Conservation (phyloP, 2,329 filamentous ascomycete species). For the Colletotrichum endophyticum region DNA sequence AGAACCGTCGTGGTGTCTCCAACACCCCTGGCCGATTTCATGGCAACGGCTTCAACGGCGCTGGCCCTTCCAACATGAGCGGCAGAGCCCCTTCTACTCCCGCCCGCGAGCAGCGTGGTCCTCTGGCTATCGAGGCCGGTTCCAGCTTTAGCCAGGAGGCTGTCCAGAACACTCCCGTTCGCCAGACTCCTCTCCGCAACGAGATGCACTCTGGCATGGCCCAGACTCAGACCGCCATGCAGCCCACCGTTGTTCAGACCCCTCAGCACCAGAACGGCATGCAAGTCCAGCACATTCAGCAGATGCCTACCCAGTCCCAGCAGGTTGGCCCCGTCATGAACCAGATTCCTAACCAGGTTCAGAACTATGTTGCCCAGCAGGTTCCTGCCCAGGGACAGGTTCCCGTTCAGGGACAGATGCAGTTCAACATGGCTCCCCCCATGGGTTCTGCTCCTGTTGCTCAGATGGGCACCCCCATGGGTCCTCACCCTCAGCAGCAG, state of each 20-base stretch:
- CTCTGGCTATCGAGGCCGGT: constrained; percentile 10
- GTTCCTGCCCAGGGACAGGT: neutral
- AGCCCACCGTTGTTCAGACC: neutral
- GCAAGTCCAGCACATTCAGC: neutral
- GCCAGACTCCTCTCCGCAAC: neutral
- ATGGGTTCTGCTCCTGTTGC: no score
- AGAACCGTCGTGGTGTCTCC: neutral
- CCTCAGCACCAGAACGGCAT: neutral
- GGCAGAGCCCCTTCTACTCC: constrained; percentile 9
- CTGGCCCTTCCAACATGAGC: neutral
- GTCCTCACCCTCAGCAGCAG: neutral
- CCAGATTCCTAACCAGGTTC: neutral
- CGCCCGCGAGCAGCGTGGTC: neutral
- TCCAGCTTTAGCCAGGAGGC: neutral
- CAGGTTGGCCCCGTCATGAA: neutral
- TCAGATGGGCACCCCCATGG: no score
- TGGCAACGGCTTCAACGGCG: neutral
- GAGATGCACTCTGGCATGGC: neutral
- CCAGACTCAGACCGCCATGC: neutral
- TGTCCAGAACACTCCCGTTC: neutral
- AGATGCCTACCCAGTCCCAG: neutral
- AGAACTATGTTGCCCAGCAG: neutral
- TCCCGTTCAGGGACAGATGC: neutral
- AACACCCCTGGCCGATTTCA: neutral
- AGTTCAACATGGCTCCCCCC: constrained; percentile 4